Conservation (phyloP, 495 filamentous ascomycete species). For the Copromyces sp. region DNA sequence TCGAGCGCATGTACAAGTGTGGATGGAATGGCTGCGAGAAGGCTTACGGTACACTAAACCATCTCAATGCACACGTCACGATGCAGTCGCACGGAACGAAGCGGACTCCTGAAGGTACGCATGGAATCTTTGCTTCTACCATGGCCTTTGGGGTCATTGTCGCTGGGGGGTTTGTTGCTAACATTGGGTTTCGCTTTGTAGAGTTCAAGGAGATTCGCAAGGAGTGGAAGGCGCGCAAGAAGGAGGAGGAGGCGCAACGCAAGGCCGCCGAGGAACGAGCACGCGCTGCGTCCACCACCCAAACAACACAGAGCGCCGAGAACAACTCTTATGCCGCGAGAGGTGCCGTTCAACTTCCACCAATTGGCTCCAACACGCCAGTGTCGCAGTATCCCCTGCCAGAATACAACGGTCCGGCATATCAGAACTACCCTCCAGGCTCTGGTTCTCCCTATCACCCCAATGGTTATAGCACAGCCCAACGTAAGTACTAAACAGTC, state of each 20-base stretch:
- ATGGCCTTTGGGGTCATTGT: not conserved
- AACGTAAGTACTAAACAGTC: not conserved
- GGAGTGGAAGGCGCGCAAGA: conserved; percentile 98
- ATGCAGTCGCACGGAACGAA: conserved; percentile 95
- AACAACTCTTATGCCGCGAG: not conserved
- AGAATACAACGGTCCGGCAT: conserved; percentile 48
- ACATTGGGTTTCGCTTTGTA: conserved; percentile 31
- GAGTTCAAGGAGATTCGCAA: conserved; percentile 99
- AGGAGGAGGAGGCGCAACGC: conserved; percentile 86
- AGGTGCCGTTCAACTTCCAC: conserved; percentile 56
- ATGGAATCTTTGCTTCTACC: not conserved
- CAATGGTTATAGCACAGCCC: conserved; percentile 19
- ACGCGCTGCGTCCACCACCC: conserved; percentile 52
- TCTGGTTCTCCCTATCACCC: conserved; percentile 18
- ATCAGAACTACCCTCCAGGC: conserved; percentile 55
- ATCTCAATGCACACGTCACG: conserved; percentile 93
- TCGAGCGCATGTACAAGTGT: conserved; percentile 99
- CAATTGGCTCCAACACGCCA: conserved; percentile 69
- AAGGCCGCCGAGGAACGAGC: conserved; percentile 88
- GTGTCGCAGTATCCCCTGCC: conserved; percentile 52
- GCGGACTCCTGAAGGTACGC: conserved; percentile 92
- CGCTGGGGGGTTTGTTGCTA: conserved; percentile 12
- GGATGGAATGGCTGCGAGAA: conserved; percentile 98
- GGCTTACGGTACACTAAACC: conserved; percentile 92
- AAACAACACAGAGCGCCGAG: conserved; percentile 32